phyloP scores from a whole-genome alignment of 164 flowering plant species.

The Santalum album region DNA sequence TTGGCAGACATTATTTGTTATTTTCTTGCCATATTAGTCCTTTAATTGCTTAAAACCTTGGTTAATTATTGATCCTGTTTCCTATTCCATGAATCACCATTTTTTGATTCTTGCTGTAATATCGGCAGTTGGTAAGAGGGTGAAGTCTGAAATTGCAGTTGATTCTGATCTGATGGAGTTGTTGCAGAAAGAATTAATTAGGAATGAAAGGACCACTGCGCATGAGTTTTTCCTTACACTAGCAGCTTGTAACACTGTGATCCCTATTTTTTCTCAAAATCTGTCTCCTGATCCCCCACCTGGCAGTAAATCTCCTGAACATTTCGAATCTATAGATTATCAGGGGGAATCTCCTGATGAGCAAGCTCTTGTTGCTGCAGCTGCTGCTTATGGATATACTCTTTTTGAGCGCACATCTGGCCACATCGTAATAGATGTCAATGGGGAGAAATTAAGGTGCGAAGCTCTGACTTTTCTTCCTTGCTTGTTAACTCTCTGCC shows the following conservation, averaged over 20 bases:
- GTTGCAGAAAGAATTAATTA: constrained; percentile 41
- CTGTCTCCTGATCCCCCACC: constrained; percentile 14
- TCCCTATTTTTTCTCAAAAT: constrained; percentile 43
- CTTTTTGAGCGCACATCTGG: constrained; percentile 93
- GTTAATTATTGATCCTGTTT: no score
- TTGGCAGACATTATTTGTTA: no score
- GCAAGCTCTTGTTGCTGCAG: constrained; percentile 88
- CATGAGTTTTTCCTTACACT: constrained; percentile 86
- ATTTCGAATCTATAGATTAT: constrained; percentile 45
- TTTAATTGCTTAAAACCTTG: no score
- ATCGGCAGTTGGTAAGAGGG: no score
- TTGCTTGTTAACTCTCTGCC: not conserved
- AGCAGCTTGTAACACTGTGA: constrained; percentile 91
- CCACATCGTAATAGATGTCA: constrained; percentile 73
- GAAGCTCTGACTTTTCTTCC: constrained; percentile 1
- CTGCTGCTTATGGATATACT: constrained; percentile 88
- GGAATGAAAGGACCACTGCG: constrained; percentile 54
- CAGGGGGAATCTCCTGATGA: constrained; percentile 99
- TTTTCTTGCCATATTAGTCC: no score
- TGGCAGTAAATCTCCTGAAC: constrained; percentile 20
- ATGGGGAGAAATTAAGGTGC: constrained; percentile 81
- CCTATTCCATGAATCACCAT: no score
- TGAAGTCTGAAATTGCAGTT: constrained; percentile 43
- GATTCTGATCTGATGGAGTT: constrained; percentile 54
- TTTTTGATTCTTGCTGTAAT: no score